phyloP scores from a whole-genome alignment of 345 rosid species.

The Cochlearia excelsa region DNA sequence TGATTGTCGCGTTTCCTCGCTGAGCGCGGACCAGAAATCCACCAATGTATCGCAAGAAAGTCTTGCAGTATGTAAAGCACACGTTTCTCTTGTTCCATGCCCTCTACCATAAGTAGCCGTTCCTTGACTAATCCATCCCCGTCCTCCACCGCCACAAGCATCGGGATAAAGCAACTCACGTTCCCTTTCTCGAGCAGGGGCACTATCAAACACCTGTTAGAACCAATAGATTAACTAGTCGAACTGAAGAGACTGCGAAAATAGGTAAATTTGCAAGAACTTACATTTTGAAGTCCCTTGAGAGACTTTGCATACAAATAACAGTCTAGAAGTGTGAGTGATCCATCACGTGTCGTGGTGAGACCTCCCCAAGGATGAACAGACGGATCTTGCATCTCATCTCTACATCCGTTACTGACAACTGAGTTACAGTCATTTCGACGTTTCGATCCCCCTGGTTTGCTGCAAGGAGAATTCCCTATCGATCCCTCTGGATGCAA shows the following conservation, averaged over 20 bases:
- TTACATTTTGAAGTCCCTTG: constrained; percentile 74
- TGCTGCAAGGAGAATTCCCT: constrained; percentile 40
- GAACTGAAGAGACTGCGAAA: neutral
- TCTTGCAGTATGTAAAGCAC: constrained; percentile 94
- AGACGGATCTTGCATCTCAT: constrained; percentile 82
- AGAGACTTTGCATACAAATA: constrained; percentile 73
- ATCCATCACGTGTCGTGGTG: constrained; percentile 79
- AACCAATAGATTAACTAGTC: constrained; percentile 41
- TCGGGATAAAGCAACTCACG: constrained; percentile 96
- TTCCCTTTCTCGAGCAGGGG: constrained; percentile 86
- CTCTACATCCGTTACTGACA: constrained; percentile 45
- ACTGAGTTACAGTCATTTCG: constrained; percentile 43
- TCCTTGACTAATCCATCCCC: constrained; percentile 99
- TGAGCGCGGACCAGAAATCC: constrained; percentile 91
- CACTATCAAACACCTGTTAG: constrained; percentile 91
- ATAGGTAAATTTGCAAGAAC: constrained; percentile 31
- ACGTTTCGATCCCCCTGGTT: constrained; percentile 40
- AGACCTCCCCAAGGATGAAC: constrained; percentile 99
- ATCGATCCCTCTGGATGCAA: constrained; percentile 60
- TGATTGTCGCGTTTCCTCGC: constrained; percentile 82
- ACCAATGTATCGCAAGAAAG: constrained; percentile 95
- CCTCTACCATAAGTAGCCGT: constrained; percentile 79
- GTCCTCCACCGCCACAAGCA: constrained; percentile 99
- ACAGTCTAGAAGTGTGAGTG: constrained; percentile 77
- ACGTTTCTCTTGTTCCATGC: constrained; percentile 93